These are phyloP conservation scores for Limtongozyma cylindracea DNA, from an alignment of 805 yeast species.

Conservation along the genomic window DNA sequence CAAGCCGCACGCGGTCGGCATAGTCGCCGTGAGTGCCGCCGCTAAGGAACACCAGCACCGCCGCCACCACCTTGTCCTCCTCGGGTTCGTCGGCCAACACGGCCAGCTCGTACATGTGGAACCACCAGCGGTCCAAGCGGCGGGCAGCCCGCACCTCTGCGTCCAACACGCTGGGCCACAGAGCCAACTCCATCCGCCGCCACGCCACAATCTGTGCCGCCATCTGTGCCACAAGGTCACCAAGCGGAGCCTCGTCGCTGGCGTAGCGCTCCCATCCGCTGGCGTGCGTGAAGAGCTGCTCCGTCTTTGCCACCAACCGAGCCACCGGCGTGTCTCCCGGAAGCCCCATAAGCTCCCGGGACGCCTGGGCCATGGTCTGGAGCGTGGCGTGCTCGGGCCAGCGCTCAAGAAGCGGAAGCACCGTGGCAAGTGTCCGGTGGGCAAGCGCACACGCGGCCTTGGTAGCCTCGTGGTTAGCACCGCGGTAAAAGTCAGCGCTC, in stretches of 20 bases:
- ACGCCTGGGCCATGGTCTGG: slow-evolving; percentile 33
- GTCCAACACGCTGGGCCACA: slow-evolving; percentile 60
- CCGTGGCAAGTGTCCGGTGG: too few relatives aligned
- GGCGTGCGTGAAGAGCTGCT: slow-evolving; percentile 60
- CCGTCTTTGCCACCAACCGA: slow-evolving; percentile 54
- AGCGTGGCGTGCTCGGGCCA: slow-evolving; percentile 96
- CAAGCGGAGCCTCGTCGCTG: slow-evolving; percentile 46
- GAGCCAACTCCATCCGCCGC: slow-evolving; percentile 68
- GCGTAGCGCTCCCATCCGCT: slow-evolving; percentile 93
- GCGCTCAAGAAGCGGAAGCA: slow-evolving; percentile 20
- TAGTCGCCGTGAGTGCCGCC: slow-evolving; percentile 63
- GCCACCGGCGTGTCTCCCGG: slow-evolving; percentile 55
- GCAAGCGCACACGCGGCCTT: slow-evolving; percentile 36
- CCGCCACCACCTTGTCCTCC: slow-evolving; percentile 14
- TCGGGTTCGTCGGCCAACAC: slow-evolving; percentile 5
- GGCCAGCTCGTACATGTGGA: slow-evolving; percentile 45
- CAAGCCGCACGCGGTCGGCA: slow-evolving; percentile 24
- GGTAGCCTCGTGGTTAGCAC: slow-evolving; percentile 34
- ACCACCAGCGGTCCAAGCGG: slow-evolving; percentile 71
- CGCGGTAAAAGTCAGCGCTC: too few relatives aligned
- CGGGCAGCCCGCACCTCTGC: slow-evolving; percentile 31
- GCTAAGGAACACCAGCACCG: slow-evolving; percentile 52
- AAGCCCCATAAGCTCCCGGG: slow-evolving; percentile 36
- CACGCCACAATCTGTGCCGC: slow-evolving; percentile 61
- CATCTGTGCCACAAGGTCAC: slow-evolving; percentile 23